Evolutionary conservation across 768 basidiomycete species (phyloP), one percentile per base, ranked within the genome.

Genomic region (Nevesoporus exiguus): DNA sequence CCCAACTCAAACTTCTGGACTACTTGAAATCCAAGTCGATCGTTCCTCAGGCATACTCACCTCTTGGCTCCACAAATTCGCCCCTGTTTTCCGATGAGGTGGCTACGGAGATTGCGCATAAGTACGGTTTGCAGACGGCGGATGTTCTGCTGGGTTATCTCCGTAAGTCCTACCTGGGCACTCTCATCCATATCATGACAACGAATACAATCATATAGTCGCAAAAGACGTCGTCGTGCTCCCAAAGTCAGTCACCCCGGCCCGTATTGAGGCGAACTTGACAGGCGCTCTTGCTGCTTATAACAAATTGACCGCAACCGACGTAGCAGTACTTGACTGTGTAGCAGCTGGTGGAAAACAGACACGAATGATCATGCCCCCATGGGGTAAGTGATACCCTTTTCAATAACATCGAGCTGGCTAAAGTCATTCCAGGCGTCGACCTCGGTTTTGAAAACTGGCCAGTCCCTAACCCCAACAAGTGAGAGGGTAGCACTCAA

Each of bases 21-120:
- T 92, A 80, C 71, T 74, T 88, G 58, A 77, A 78, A 65, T 74
- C 77, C 17, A 83, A 90, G 66, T 76, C 74, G 19, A 92, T 93
- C 61, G 72, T 84, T 47, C 77, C 87, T 0, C 78, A 90, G 67
- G 90, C 91, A 1, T 93, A 89, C 68, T 92, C 88, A 8, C 90
- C 92, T 9, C 81, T 93, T 14, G 90, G 85, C 33, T 87, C 84
- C 9, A 77, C 82, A 11, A 77, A 79, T 60, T 81, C 86, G 2
- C 87, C 86, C 8, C 72, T 93, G 7, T 66, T 92, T 31, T 66
- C 64, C 7, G 89, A 93, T 61, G 80, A 83, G 47, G 74, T 77
- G 4, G 82, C 87, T 8, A 57, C 71, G 4, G 74, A 76, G 59
- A 77, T 93, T 53, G 88, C 88, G 2, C 63, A 72, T 54, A 84